Conservation (phyloP, 352 stramenopile species). For the Pythium periplocum region DNA sequence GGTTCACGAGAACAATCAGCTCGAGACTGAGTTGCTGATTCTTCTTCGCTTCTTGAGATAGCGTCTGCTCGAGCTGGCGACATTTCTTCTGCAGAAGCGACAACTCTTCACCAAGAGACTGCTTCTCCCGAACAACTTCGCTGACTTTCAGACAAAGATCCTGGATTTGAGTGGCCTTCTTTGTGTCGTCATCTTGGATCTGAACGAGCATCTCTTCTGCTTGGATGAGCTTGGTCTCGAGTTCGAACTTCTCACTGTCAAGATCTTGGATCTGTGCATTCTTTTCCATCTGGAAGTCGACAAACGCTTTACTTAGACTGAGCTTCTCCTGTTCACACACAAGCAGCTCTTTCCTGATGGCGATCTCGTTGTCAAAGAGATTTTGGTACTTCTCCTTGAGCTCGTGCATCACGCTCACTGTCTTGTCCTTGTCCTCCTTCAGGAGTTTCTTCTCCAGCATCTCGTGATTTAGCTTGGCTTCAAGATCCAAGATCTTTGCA, state of each 20-base stretch:
- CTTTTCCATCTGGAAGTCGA: slow-evolving; percentile 58
- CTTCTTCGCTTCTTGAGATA: slow-evolving; percentile 40
- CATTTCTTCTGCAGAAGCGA: slow-evolving; percentile 28
- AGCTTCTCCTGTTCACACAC: slow-evolving; percentile 65
- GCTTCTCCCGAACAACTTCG: slow-evolving; percentile 43
- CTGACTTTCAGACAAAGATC: slow-evolving; percentile 54
- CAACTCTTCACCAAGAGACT: slow-evolving; percentile 26
- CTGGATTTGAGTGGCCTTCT: slow-evolving; percentile 48
- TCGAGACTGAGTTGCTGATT: slow-evolving; percentile 69
- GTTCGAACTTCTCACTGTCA: slow-evolving; percentile 56
- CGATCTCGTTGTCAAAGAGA: slow-evolving; percentile 57
- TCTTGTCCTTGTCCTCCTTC: slow-evolving; percentile 47
- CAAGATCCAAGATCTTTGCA: slow-evolving; percentile 33
- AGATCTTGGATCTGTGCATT: slow-evolving; percentile 33
- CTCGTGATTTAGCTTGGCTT: slow-evolving; percentile 31
- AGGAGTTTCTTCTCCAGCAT: slow-evolving; percentile 35
- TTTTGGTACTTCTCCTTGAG: slow-evolving; percentile 53
- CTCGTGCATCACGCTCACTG: slow-evolving; percentile 30
- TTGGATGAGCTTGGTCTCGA: slow-evolving; percentile 54
- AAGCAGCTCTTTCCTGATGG: slow-evolving; percentile 51
- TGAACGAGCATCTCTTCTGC: slow-evolving; percentile 59
- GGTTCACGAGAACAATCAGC: slow-evolving; percentile 60
- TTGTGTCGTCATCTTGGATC: slow-evolving; percentile 52
- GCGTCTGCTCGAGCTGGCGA: slow-evolving; percentile 21
- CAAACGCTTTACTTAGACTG: slow-evolving; percentile 55